Percentiles rank a stretch among this genome's conserved stretches.
phyloP scores from a whole-genome alignment of 208 protist genomes.

The Leishmania turanica region DNA sequence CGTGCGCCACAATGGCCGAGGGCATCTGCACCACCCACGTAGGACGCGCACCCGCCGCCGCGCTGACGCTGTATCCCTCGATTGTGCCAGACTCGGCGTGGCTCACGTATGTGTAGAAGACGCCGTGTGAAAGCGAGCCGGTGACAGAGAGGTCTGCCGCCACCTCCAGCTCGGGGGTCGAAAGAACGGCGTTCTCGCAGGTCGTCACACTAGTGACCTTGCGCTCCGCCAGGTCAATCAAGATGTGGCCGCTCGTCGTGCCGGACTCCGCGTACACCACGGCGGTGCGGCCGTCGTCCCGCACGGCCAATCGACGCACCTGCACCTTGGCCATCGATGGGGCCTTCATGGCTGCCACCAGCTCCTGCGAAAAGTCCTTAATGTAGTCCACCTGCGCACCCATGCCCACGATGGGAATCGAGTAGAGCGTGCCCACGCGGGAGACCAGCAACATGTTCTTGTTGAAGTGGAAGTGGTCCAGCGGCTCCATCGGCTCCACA shows the following conservation, averaged over 20 bases:
- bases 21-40: constrained; percentile 70
- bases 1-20: constrained; percentile 68
- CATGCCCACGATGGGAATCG: constrained; percentile 58
- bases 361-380: constrained; percentile 50
- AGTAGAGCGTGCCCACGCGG: constrained; percentile 65
- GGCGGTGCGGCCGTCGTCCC: constrained; percentile 26
- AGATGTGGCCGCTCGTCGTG: constrained; percentile 20
- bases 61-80: constrained; percentile 54
- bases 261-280: constrained; percentile 22
- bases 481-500: constrained; percentile 34
- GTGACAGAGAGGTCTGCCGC: constrained; percentile 40
- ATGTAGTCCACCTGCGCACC: constrained; percentile 53
- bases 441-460: constrained; percentile 68
- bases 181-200: constrained; percentile 19
- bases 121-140: constrained; percentile 24
- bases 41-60: constrained; percentile 30
- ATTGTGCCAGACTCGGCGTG: constrained; percentile 42
- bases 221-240: constrained; percentile 24
- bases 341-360: constrained; percentile 41
- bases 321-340: constrained; percentile 49
- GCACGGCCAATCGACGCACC: constrained; percentile 36
- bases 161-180: constrained; percentile 37
- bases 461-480: constrained; percentile 88
- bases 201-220: constrained; percentile 7
- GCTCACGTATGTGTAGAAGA: constrained; percentile 49